Percentiles rank a stretch among this genome's conserved stretches.
Evolutionary conservation across 139 green algal genomes (phyloP).

Genomic region (Closterium sp.): DNA sequence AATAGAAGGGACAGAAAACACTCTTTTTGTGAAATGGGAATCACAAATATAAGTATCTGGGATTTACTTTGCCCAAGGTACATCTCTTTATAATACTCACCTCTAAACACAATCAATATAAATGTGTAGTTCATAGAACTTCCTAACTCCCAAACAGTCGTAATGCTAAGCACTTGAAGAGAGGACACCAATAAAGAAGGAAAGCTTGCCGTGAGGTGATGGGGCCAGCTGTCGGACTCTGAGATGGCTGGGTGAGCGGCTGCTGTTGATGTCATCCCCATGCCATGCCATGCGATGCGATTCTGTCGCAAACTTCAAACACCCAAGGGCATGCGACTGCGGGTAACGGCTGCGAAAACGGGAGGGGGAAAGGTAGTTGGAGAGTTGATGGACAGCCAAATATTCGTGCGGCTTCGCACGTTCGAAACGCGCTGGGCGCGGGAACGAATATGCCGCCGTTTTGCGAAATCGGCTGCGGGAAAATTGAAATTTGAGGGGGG

Average conservation of each 20-base stretch:
- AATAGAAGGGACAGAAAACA: too few species aligned
- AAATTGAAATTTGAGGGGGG: neutral
- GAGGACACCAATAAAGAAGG: neutral
- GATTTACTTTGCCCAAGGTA: too few species aligned
- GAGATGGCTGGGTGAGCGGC: neutral
- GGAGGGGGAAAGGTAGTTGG: neutral
- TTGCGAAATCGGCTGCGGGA: neutral
- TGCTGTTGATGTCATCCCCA: neutral
- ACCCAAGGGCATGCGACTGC: neutral
- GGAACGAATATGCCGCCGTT: neutral
- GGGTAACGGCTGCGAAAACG: neutral
- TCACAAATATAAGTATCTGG: too few species aligned
- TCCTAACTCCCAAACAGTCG: too few species aligned
- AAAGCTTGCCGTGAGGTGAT: neutral
- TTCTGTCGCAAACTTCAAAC: neutral
- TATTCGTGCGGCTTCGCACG: neutral
- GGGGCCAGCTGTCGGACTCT: neutral
- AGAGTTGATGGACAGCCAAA: neutral
- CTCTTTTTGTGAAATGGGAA: too few species aligned
- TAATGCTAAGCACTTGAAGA: neutral
- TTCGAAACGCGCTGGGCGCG: neutral
- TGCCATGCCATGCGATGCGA: neutral
- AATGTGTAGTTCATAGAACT: too few species aligned
- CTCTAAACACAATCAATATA: too few species aligned
- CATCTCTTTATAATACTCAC: too few species aligned